Percentiles rank a stretch among this genome's conserved stretches.
Evolutionary conservation across 192 early-diverging fungal genomes (phyloP).

Genomic region (Coemansia sp.): DNA sequence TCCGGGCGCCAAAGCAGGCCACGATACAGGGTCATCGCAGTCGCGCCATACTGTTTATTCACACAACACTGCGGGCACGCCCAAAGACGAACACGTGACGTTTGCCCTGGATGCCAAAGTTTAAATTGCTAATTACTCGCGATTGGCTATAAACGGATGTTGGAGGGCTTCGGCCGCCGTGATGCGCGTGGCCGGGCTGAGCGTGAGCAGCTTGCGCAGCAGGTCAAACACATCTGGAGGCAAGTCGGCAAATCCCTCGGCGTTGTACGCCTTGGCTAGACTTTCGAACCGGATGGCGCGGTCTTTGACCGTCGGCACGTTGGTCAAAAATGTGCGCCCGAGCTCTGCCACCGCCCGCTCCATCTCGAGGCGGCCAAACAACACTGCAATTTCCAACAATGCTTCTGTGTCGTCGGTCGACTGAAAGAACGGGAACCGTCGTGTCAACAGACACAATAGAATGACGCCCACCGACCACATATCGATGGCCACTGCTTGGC

Average conservation of each 20-base stretch:
- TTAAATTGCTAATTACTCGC: slow-evolving; percentile 1
- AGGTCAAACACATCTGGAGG: slow-evolving; percentile 61
- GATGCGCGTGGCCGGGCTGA: slow-evolving; percentile 64
- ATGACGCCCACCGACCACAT: slow-evolving; percentile 93
- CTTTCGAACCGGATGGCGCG: slow-evolving; percentile 49
- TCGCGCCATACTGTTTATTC: slow-evolving; percentile 50
- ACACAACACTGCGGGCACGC: slow-evolving; percentile 23
- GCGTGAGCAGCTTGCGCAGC: slow-evolving; percentile 57
- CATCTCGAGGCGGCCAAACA: slow-evolving; percentile 82
- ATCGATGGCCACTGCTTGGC: slow-evolving; percentile 84
- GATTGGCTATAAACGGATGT: slow-evolving; percentile 66
- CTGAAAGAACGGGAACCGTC: slow-evolving; percentile 87
- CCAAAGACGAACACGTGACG: background rate
- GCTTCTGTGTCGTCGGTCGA: slow-evolving; percentile 85
- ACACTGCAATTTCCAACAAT: slow-evolving; percentile 75
- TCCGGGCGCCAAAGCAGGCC: background rate
- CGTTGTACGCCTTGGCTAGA: slow-evolving; percentile 52
- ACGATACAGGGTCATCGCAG: slow-evolving; percentile 15
- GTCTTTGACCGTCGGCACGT: slow-evolving; percentile 52
- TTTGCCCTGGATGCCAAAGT: slow-evolving; percentile 1
- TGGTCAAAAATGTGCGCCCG: slow-evolving; percentile 52
- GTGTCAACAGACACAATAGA: slow-evolving; percentile 74
- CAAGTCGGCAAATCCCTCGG: slow-evolving; percentile 27
- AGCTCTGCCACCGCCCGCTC: slow-evolving; percentile 61
- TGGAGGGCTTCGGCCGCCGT: slow-evolving; percentile 74